Evolutionary conservation across 2,329 filamentous ascomycete genomes (phyloP), one percentile per base, ranked within the genome.

Genomic region (Botrytis byssoidea): DNA sequence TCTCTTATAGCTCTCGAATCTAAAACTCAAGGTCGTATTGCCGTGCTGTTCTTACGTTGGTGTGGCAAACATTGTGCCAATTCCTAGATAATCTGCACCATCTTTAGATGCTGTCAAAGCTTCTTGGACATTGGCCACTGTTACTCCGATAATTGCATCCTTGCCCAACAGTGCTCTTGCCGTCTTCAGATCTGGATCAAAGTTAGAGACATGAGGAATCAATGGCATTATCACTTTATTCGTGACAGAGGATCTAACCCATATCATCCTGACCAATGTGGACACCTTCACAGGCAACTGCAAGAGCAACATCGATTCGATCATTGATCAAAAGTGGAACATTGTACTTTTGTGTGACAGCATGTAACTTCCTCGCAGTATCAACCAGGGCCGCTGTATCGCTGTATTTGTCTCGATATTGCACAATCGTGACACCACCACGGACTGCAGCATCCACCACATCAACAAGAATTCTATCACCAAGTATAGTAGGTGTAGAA

Each of bases 261-360:
- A 97, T 91, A 82, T 98, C 95, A 87, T 98, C 95, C 84, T 98
- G 95, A 10, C 96, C 96, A 68, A 98, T 88, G 82, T 98, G 96
- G 14, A 97, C 94, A 64, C 96, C 96, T 84, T 98, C 95, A 73
- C 93, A 96, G 20, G 90, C 93, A 61, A 95, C 88, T 22, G 94
- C 94, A 29, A 94, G 86, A 14, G 94, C 95, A 40, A 98, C 93
- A 81, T 97, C 95, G 9, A 98, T 88, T 20, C 95, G 90, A 82
- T 98, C 96, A 81, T 98, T 98, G 85, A 98, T 94, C 72, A 98
- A 85, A 73, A 98, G 87, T 44, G 95, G 95, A 4, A 97, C 89
- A 25, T 86, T 85, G 80, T 92, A 86, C 65, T 85, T 85, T 76
- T 85, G 85, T 32, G 94, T 95, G 75, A 96, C 84, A 55, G 84